Conservation (phyloP, 441 rosid genomes). For the Pelargonium exstipulatum region DNA sequence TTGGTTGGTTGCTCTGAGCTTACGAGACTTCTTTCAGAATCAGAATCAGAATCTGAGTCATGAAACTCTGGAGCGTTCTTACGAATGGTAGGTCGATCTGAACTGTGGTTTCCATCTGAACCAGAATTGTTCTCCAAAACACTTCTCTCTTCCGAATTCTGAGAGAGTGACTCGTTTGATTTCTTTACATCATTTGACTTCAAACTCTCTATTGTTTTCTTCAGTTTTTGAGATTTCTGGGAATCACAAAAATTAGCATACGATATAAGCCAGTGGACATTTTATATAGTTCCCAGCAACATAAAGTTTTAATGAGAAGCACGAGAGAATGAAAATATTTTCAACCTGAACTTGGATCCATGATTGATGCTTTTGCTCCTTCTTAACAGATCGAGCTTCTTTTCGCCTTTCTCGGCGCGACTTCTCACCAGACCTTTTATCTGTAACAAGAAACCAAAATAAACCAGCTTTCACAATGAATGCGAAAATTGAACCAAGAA, state of each 20-base stretch:
- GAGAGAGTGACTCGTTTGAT: constrained; percentile 19
- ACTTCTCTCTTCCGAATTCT: constrained; percentile 18
- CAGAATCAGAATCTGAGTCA: background rate
- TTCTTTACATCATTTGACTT: constrained; percentile 17
- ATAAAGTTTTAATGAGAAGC: background rate
- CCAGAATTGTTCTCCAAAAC: background rate
- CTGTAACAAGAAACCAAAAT: constrained; percentile 21
- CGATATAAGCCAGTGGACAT: background rate
- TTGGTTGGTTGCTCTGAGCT: constrained; percentile 8
- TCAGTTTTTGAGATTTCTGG: constrained; percentile 40
- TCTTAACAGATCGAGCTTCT: constrained; percentile 49
- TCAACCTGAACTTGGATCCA: constrained; percentile 60
- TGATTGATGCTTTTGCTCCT: constrained; percentile 40
- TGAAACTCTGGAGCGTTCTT: background rate
- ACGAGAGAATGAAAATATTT: background rate
- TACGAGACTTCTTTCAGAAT: constrained; percentile 7
- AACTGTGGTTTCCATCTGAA: background rate
- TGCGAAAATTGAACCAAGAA: background rate
- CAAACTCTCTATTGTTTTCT: constrained; percentile 23
- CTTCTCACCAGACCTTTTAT: constrained; percentile 14
- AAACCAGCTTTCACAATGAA: background rate
- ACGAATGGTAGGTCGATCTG: background rate
- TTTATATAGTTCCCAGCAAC: background rate
- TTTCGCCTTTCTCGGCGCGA: constrained; percentile 62
- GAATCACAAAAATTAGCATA: constrained; percentile 13